Conservation (phyloP, 306 rosid genomes). For the Casuarina equisetifolia region DNA sequence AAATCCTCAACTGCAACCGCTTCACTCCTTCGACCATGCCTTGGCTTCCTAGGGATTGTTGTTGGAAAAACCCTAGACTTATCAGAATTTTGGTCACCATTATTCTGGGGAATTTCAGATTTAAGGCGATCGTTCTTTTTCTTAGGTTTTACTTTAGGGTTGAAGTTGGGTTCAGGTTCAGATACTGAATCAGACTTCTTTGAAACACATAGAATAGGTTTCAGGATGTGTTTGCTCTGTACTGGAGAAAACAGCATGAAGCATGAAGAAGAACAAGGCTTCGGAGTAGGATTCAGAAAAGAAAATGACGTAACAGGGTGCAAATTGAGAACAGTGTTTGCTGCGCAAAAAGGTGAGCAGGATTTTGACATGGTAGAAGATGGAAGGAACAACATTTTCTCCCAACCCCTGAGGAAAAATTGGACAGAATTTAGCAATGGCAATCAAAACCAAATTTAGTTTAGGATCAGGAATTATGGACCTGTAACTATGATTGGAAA, state of each 20-base stretch:
- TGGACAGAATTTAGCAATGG: neutral
- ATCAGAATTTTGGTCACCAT: conserved; percentile 20
- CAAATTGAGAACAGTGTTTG: conserved; percentile 22
- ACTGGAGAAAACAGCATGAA: conserved; percentile 31
- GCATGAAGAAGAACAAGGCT: conserved; percentile 21
- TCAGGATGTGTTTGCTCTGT: conserved; percentile 23
- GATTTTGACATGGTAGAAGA: conserved; percentile 27
- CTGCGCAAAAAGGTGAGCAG: conserved; percentile 25
- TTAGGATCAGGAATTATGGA: neutral
- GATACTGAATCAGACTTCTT: conserved; percentile 33
- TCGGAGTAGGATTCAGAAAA: conserved; percentile 21
- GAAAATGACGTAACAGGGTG: conserved; percentile 20
- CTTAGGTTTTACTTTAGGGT: conserved; percentile 33
- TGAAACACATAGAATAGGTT: conserved; percentile 42
- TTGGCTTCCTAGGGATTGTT: conserved; percentile 63
- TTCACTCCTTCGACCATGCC: conserved; percentile 84
- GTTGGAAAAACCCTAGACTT: conserved; percentile 32
- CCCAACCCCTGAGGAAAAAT: conserved; percentile 8
- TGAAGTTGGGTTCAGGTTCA: conserved; percentile 34
- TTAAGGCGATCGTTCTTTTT: conserved; percentile 21
- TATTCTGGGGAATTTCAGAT: conserved; percentile 19
- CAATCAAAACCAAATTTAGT: neutral
- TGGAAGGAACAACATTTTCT: conserved; percentile 42
- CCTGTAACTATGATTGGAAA: too few species aligned
- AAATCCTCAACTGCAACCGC: conserved; percentile 72